Evolutionary conservation across 2,329 filamentous ascomycete species (phyloP), one percentile per base, ranked within the genome.

Genomic region (Fusarium sublunatum): DNA sequence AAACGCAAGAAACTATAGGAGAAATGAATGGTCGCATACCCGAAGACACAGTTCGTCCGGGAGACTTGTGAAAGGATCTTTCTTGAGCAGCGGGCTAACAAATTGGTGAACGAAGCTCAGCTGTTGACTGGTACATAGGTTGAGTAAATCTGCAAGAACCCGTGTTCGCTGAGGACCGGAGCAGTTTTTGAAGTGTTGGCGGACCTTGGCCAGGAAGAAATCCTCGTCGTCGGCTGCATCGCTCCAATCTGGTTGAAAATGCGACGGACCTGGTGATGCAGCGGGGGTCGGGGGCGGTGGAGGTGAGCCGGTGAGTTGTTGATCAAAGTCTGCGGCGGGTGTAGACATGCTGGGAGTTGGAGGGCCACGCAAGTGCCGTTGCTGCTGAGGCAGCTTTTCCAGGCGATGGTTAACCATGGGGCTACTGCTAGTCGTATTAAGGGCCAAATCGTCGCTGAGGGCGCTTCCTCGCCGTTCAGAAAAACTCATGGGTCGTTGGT

Each of bases 101-200:
- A 97, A 96, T 75, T 96, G 92, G 69, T 96, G 92, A 19, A 99
- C 93, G 74, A 97, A 98, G 77, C 93, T 97, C 67, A 99, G 83
- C 76, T 96, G 91, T 72, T 96, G 93, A 70, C 92, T 97, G 69
- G 96, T 96, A 80, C 95, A 99, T 69, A 97, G 86, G 72, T 96
- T 96, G 65, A 99, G 81, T 54, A 99, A 82, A 74, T 97, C 93
- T 46, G 92, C 92, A 57, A 99, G 81, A 70, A 96, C 86, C 35
- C 91, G 86, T 70, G 93, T 91, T 54, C 91, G 87, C 76, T 94
- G 91, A 1, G 88, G 85, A 24, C 89, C 86, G 55, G 88, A 90
- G 75, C 92, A 88, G 51, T 89, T 87, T 70, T 88, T 88, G 73
- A 98, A 98, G 71, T 93, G 88, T 59, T 89, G 86, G 59, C 91